phyloP scores from a whole-genome alignment of 768 basidiomycete species.

The Kockovaella imperatae region DNA sequence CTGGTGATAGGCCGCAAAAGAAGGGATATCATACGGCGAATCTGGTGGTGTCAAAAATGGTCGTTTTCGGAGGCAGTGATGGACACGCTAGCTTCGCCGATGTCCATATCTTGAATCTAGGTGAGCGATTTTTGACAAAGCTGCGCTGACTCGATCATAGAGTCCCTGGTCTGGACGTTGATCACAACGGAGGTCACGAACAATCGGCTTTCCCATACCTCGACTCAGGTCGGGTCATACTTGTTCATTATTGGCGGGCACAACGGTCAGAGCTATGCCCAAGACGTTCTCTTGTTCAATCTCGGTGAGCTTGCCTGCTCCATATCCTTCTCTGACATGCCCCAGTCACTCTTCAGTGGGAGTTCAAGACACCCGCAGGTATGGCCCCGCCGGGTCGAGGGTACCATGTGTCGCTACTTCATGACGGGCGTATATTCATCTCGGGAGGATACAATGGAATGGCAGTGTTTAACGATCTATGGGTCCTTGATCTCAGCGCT shows the following conservation, averaged over 20 bases:
- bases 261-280: conserved; percentile 62
- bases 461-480: conserved; percentile 69
- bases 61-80: conserved; percentile 85
- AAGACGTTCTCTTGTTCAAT: conserved; percentile 73
- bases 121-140: conserved; percentile 49
- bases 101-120: conserved; percentile 75
- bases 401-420: conserved; percentile 72
- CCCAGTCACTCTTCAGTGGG: conserved; percentile 75
- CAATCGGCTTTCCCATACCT: conserved; percentile 68
- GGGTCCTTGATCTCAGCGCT: conserved; percentile 75
- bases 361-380: conserved; percentile 61
- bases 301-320: conserved; percentile 53
- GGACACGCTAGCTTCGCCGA: conserved; percentile 81
- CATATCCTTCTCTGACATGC: background rate
- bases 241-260: conserved; percentile 85
- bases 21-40: conserved; percentile 85
- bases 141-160: conserved; percentile 16
- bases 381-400: conserved; percentile 66
- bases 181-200: conserved; percentile 46
- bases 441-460: conserved; percentile 66
- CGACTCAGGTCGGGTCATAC: conserved; percentile 85
- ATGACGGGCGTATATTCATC: conserved; percentile 75
- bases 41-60: conserved; percentile 73
- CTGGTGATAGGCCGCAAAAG: conserved; percentile 47
- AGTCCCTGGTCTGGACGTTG: conserved; percentile 42